Percentiles rank a stretch among this genome's conserved stretches.
Evolutionary conservation across 140 eudicot species (phyloP).

Genomic region (Senecio squalidus): DNA sequence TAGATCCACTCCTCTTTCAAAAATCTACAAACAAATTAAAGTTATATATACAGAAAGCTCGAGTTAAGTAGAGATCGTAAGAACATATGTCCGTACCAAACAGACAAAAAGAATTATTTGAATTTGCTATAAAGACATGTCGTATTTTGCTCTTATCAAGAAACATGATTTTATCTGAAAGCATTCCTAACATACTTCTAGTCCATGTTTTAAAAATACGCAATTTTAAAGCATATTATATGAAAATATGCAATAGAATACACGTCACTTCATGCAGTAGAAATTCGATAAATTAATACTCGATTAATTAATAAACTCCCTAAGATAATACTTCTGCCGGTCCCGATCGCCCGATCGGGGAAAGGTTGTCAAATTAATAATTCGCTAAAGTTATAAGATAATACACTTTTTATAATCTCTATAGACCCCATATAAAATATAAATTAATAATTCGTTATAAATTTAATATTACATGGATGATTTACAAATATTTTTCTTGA

Average conservation of each 20-base stretch:
- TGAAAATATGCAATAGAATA: background rate
- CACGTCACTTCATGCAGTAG: too few relatives aligned
- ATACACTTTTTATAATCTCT: too few relatives aligned
- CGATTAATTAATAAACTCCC: too few relatives aligned
- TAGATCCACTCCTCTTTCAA: conserved; percentile 69
- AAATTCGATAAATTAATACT: too few relatives aligned
- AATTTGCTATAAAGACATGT: background rate
- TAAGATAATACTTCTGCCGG: too few relatives aligned
- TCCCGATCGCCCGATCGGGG: too few relatives aligned
- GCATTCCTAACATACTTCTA: background rate
- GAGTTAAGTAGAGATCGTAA: background rate
- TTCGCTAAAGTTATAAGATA: too few relatives aligned
- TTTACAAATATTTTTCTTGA: too few relatives aligned
- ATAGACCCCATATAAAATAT: too few relatives aligned
- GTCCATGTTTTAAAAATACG: background rate
- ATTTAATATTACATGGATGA: too few relatives aligned
- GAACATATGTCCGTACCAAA: conserved; percentile 3
- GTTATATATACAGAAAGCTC: background rate
- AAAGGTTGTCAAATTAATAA: too few relatives aligned
- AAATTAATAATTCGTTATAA: too few relatives aligned
- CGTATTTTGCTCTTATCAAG: background rate
- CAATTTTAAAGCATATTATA: background rate
- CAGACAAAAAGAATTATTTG: background rate
- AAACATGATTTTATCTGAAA: background rate
- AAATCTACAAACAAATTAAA: conserved; percentile 43